Base-by-base conservation (phyloP, 1,139 yeast genomes). In the Kurtzmaniella quercitrusa region DNA sequence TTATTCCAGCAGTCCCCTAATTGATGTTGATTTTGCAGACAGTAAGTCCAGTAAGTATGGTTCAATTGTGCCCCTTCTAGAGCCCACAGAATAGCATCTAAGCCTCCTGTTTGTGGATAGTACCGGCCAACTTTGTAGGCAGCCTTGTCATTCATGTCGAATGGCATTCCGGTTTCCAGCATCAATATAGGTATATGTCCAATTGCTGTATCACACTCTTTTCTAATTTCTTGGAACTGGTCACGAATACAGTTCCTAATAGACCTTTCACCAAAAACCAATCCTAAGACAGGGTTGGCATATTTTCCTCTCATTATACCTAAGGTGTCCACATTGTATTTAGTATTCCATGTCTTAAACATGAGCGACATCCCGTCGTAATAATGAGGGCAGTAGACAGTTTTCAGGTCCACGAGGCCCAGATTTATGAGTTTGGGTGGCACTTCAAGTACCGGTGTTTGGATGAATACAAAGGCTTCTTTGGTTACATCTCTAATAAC, bases 141-240 rank as follows among this genome's bases (percentile, higher is more conserved):
- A 39, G 66, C 68, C 54, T 84, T 85, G 47, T 77, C 74, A 59
- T 91, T 93, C 95, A 91, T 86, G 61, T 93, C 96, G 61, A 83
- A 89, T 2, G 98, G 98, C 83, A 91, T 87, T 2, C 98, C 98
- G n/a, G 93, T 90, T 62, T 91, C 98, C 1, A 95, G 82, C 73
- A 93, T 81, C 37, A 91, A 66, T 7, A 85, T 77, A 0, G 96
- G 95, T 10, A 86, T 67, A 1, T 56, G 42, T 1, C 96, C 96
- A 47, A 88, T 62, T 39, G 72, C 59, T 2, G 70, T 71, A 16
- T 65, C 61, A 12, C 89, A 81, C 58, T 91, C 97, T 23, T 62
- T 59, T 47, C 74, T 77, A 66, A 91, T 75, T 47, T 77, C 84
- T 17, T 60, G 53, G 46, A 91, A 72, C 60, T 91, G 98, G 38